These are phyloP conservation scores for Hygrophorus russula DNA, from an alignment of 768 basidiomycete genomes.

Conservation along the genomic window DNA sequence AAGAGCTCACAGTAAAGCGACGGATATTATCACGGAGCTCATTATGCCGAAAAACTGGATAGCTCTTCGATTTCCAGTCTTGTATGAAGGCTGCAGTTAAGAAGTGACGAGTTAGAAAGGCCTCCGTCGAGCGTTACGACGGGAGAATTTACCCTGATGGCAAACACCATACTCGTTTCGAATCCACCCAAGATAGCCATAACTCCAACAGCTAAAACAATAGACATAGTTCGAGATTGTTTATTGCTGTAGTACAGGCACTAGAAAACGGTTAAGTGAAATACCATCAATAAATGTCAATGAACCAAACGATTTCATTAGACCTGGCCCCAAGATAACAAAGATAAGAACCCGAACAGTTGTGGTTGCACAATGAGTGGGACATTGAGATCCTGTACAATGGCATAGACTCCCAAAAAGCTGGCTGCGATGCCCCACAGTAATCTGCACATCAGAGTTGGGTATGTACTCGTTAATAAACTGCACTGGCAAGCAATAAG, in stretches of 20 bases:
- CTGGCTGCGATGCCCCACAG: conserved; percentile 50
- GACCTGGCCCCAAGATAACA: conserved; percentile 61
- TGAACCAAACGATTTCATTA: conserved; percentile 5
- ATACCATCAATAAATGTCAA: neutral
- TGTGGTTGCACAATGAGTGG: conserved; percentile 64
- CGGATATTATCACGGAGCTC: conserved; percentile 43
- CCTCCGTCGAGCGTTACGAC: neutral
- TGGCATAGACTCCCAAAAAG: conserved; percentile 58
- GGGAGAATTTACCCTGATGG: conserved; percentile 17
- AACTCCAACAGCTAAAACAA: conserved; percentile 24
- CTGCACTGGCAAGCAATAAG: too few relatives aligned
- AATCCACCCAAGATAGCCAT: conserved; percentile 40
- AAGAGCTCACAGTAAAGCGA: conserved; percentile 20
- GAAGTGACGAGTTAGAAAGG: neutral
- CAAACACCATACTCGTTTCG: conserved; percentile 49
- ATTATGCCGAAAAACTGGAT: conserved; percentile 54
- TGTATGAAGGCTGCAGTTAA: conserved; percentile 24
- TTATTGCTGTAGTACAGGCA: conserved; percentile 53
- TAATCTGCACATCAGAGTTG: conserved; percentile 22
- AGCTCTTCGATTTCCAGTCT: conserved; percentile 18
- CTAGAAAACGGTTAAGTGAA: conserved; percentile 21
- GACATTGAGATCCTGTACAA: conserved; percentile 56
- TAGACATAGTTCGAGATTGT: conserved; percentile 23
- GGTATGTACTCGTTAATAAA: neutral
- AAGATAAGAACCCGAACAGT: conserved; percentile 45